These are phyloP conservation scores for Claviceps lovelessii DNA, from an alignment of 2,329 filamentous ascomycete genomes.

Conservation along the genomic window DNA sequence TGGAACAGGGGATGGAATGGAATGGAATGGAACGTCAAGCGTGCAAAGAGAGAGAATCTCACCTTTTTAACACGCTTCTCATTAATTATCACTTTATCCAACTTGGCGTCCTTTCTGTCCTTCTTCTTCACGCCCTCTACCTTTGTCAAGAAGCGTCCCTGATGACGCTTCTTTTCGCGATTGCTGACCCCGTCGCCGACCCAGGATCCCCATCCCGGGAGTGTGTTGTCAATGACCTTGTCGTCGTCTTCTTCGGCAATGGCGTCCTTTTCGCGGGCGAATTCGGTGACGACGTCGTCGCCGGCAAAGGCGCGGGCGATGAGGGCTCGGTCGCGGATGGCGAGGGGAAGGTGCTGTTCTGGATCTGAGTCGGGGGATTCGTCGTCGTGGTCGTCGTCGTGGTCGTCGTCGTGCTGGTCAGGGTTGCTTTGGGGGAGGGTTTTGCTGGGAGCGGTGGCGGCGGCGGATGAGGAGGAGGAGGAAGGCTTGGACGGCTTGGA, in stretches of 20 bases:
- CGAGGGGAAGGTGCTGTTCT: constrained; percentile 39
- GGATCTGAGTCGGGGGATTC: constrained; percentile 21
- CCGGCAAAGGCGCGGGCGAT: constrained; percentile 78
- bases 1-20: neutral
- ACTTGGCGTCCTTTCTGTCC: constrained; percentile 66
- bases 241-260: constrained; percentile 64
- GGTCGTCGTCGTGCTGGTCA: neutral
- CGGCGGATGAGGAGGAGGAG: constrained; percentile 6
- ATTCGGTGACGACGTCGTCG: constrained; percentile 69
- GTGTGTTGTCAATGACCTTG: constrained; percentile 65
- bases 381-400: neutral
- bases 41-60: constrained; percentile 12
- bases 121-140: constrained; percentile 60
- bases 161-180: constrained; percentile 49
- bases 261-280: constrained; percentile 64
- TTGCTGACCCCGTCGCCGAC: constrained; percentile 68
- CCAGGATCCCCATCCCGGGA: constrained; percentile 93
- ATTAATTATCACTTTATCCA: constrained; percentile 78
- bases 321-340: constrained; percentile 49
- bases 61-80: constrained; percentile 85
- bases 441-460: neutral
- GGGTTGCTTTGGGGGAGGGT: constrained; percentile 6
- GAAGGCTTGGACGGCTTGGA: neutral
- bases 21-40: neutral
- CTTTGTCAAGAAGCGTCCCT: constrained; percentile 48